Evolutionary conservation across 345 rosid species (phyloP).

Genomic region (Eucalyptus albens): DNA sequence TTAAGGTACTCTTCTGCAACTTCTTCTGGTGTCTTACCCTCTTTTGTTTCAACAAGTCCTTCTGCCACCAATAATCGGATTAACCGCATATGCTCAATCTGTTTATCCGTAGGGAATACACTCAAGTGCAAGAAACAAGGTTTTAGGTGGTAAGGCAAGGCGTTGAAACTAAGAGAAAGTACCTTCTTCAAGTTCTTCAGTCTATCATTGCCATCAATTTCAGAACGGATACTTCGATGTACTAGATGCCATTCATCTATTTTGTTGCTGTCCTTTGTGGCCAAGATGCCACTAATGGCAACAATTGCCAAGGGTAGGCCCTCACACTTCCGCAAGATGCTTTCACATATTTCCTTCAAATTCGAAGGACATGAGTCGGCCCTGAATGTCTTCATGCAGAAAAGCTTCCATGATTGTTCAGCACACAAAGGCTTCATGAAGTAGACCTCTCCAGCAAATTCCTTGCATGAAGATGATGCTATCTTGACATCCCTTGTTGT

Average conservation of each 20-base stretch:
- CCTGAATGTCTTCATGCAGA: conserved; percentile 5
- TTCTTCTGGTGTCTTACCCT: conserved; percentile 1
- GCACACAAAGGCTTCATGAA: not conserved
- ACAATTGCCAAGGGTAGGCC: not conserved
- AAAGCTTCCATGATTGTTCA: not conserved
- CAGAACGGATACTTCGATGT: not conserved
- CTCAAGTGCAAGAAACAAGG: conserved; percentile 2
- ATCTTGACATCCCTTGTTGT: conserved; percentile 2
- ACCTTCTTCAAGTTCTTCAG: not conserved
- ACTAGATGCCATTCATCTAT: conserved; percentile 9
- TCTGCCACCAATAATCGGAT: conserved; percentile 5
- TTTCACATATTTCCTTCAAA: not conserved
- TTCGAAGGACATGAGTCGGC: not conserved
- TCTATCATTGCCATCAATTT: not conserved
- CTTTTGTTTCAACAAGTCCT: not conserved
- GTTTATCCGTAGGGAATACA: conserved; percentile 5
- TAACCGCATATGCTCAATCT: not conserved
- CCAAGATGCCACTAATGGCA: conserved; percentile 13
- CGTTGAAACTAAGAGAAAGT: not conserved
- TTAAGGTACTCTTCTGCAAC: not conserved
- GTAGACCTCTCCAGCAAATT: not conserved
- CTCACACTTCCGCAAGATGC: not conserved
- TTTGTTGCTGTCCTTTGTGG: not conserved
- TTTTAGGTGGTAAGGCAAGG: not conserved
- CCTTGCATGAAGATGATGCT: not conserved